These are phyloP conservation scores for Thielaviopsis euricoi DNA, from an alignment of 2,329 filamentous ascomycete genomes.

Conservation along the genomic window DNA sequence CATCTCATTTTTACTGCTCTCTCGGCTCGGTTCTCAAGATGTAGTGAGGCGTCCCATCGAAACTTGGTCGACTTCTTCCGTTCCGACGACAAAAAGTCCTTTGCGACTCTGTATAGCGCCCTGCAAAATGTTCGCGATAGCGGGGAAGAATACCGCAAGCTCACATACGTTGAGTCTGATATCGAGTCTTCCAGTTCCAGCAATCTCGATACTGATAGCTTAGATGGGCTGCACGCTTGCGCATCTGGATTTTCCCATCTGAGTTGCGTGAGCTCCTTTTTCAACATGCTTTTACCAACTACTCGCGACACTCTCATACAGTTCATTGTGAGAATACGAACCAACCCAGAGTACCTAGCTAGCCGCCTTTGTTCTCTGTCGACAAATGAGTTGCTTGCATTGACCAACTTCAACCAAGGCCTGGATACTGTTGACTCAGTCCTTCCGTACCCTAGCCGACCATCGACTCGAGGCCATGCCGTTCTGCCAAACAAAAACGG, in stretches of 20 bases:
- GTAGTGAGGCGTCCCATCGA: conserved; percentile 56
- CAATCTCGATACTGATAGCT: not conserved
- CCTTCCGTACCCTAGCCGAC: conserved; percentile 48
- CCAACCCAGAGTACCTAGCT: conserved; percentile 76
- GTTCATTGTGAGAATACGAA: conserved; percentile 68
- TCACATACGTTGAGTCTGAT: conserved; percentile 56
- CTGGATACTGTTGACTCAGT: conserved; percentile 74
- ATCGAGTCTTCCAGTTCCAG: conserved; percentile 39
- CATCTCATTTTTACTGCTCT: conserved; percentile 60
- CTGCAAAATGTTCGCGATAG: conserved; percentile 66
- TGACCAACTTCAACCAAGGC: conserved; percentile 64
- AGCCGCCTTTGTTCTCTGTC: conserved; percentile 62
- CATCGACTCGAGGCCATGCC: conserved; percentile 28
- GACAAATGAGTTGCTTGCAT: conserved; percentile 56
- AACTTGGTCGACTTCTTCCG: conserved; percentile 66
- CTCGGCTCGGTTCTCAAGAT: conserved; percentile 57
- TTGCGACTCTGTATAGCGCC: conserved; percentile 58
- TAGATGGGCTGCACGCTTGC: not conserved
- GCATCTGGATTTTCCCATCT: conserved; percentile 11
- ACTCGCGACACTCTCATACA: conserved; percentile 60
- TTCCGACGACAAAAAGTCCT: conserved; percentile 61
- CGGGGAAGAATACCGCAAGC: conserved; percentile 55
- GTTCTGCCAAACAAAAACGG: conserved; percentile 15
- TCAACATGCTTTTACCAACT: conserved; percentile 59
- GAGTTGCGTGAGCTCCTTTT: conserved; percentile 32